Conservation (phyloP, 805 yeast genomes). For the Metahyphopichia silvanorum region DNA sequence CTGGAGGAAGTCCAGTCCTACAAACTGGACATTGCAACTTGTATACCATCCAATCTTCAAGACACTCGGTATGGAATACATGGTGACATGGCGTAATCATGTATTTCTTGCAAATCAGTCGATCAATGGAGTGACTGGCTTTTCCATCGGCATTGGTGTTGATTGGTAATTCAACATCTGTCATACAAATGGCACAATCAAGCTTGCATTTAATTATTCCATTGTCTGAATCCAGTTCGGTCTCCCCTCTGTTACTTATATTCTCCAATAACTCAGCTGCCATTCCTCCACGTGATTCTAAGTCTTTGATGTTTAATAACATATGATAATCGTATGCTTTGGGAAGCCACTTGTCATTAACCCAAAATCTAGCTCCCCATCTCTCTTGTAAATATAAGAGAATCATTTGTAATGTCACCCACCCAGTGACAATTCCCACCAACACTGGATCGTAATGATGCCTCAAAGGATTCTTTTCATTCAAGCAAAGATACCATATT, state of each 20-base stretch:
- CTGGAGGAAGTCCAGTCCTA: conserved; percentile 79
- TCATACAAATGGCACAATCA: conserved; percentile 92
- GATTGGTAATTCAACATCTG: conserved; percentile 60
- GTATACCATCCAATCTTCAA: conserved; percentile 91
- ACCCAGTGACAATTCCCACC: conserved; percentile 43
- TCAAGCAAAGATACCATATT: conserved; percentile 55
- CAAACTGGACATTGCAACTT: conserved; percentile 94
- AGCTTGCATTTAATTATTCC: conserved; percentile 42
- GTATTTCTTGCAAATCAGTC: conserved; percentile 40
- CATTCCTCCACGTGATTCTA: conserved; percentile 52
- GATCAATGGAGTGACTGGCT: conserved; percentile 6
- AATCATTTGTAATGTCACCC: conserved; percentile 60
- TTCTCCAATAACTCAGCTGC: conserved; percentile 48
- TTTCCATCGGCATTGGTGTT: conserved; percentile 10
- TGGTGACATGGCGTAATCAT: conserved; percentile 93
- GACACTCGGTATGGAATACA: conserved; percentile 83
- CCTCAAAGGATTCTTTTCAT: conserved; percentile 57
- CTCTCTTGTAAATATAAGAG: conserved; percentile 60
- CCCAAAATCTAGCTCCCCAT: conserved; percentile 79
- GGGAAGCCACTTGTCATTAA: conserved; percentile 73
- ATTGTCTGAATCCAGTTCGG: conserved; percentile 9
- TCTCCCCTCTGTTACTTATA: conserved; percentile 20
- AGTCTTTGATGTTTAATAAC: conserved; percentile 51
- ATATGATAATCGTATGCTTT: conserved; percentile 84
- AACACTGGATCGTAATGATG: conserved; percentile 62